Conservation (phyloP, 202 grass and related monocot genomes). For the Musa balbisiana region DNA sequence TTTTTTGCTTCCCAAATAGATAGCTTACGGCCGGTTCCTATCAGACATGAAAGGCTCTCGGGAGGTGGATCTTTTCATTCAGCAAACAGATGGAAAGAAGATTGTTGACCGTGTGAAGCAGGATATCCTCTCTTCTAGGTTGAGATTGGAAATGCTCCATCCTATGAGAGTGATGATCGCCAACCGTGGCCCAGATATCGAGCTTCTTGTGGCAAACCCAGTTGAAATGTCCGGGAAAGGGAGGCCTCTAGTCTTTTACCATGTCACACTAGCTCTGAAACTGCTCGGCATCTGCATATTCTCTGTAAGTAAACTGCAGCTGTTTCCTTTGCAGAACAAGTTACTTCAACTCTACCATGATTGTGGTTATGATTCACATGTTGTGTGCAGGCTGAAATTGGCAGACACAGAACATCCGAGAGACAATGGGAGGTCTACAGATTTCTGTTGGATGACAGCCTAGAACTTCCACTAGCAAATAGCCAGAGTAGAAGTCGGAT, state of each 20-base stretch:
- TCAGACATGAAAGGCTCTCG: slow-evolving; percentile 74
- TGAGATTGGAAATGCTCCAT: slow-evolving; percentile 86
- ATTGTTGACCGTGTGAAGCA: slow-evolving; percentile 66
- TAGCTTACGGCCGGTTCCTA: slow-evolving; percentile 54
- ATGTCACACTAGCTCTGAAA: slow-evolving; percentile 81
- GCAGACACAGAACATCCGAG: slow-evolving; percentile 58
- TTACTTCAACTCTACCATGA: not conserved
- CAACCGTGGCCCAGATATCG: slow-evolving; percentile 74
- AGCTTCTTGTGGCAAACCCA: slow-evolving; percentile 89
- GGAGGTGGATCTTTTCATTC: slow-evolving; percentile 78
- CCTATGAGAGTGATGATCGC: slow-evolving; percentile 82
- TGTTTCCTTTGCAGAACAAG: not conserved
- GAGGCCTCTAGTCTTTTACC: slow-evolving; percentile 73
- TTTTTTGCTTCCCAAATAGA: not conserved
- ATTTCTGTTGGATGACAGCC: slow-evolving; percentile 79
- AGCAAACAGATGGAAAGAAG: slow-evolving; percentile 85
- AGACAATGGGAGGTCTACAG: slow-evolving; percentile 96
- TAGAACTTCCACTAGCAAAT: slow-evolving; percentile 62
- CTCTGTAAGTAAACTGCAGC: slow-evolving; percentile 44
- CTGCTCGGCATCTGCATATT: slow-evolving; percentile 88
- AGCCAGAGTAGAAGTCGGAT: slow-evolving; percentile 45
- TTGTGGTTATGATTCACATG: not conserved
- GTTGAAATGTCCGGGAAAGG: slow-evolving; percentile 76
- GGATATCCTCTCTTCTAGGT: slow-evolving; percentile 42
- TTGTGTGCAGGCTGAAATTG: slow-evolving; percentile 67